Evolutionary conservation across 148 eudicot genomes (phyloP), one percentile per base, ranked within the genome.

Genomic region (Arbutus unedo): DNA sequence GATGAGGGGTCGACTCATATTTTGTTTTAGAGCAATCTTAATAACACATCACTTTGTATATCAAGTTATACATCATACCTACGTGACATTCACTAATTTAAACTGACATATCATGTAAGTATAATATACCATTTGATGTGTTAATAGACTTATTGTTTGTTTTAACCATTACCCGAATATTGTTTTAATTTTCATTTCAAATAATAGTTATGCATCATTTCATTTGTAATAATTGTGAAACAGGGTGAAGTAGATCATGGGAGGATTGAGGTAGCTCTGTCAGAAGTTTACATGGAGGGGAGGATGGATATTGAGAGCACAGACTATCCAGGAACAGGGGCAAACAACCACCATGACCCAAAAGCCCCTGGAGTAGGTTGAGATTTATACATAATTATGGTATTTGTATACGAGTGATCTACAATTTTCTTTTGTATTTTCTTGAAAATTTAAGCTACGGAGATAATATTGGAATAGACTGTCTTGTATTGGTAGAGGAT

Each of bases 331-430:
- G 77, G 67, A 19, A 41, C 83, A 19, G 67, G 77, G 54, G 77
- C 83, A 41, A 81, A 81, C 67, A 41, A 41, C 62, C 49, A 54
- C 77, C 77, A 70, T 81, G 83, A 81, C 9, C 83, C 83, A 53
- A 71, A 54, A 43, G 0, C 66, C 15, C 83, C 83, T 3, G 54
- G 66, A 18, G 16, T 4, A 53, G 38, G 23, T 43, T 81, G 51
- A 70, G 74, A 70, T 41, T 9, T 41, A 8, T 14, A 68, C 38
- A 21, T 23, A 25, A 67, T 67, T 31, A 31, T 0, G 3, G 15
- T n/a, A 4, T 0, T 70, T 70, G 74, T 70, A 41, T 15, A 70
- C 8, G 13, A 4, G 48, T 41, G 2, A 70, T 8, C 48, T 4
- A 15, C n/a, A 70, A 41, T 8, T 67, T 67, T 67, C 14, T 41